Conservation (phyloP, 2,329 filamentous ascomycete species). For the Trichocomaceae sp. region DNA sequence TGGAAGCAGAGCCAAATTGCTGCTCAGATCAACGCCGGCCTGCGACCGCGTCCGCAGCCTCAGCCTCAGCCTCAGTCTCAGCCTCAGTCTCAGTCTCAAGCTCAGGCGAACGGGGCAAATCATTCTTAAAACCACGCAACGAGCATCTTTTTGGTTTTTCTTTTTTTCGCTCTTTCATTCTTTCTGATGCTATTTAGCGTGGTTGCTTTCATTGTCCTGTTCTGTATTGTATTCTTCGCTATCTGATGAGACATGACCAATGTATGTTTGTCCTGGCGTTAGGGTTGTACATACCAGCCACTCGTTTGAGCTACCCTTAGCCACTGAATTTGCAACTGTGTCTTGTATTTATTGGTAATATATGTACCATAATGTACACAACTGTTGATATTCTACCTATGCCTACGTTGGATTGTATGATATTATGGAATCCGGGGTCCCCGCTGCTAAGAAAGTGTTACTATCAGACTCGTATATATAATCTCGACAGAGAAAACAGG, state of each 20-base stretch:
- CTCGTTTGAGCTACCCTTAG: not conserved
- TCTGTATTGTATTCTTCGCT: not conserved
- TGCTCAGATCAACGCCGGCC: conserved; percentile 40
- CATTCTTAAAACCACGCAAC: not conserved
- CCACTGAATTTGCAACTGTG: too few species aligned
- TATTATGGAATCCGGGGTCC: too few species aligned
- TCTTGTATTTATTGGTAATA: not conserved
- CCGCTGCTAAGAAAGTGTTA: too few species aligned
- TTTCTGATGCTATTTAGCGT: not conserved
- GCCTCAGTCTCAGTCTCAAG: conserved; percentile 6
- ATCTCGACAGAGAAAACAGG: too few species aligned
- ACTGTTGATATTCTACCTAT: too few species aligned
- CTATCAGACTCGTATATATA: too few species aligned
- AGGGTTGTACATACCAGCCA: not conserved
- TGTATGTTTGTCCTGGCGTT: not conserved
- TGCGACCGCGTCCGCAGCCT: conserved; percentile 17
- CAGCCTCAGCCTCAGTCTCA: too few species aligned
- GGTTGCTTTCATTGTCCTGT: too few species aligned
- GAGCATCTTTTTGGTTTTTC: not conserved
- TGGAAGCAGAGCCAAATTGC: conserved; percentile 43
- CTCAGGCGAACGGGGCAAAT: not conserved
- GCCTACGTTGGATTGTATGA: too few species aligned
- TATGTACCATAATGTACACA: not conserved
- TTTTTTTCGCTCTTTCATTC: not conserved
- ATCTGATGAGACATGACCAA: conserved; percentile 9